These are phyloP conservation scores for Malassezia cuniculi DNA, from an alignment of 1,284 basidiomycete species.

Conservation along the genomic window DNA sequence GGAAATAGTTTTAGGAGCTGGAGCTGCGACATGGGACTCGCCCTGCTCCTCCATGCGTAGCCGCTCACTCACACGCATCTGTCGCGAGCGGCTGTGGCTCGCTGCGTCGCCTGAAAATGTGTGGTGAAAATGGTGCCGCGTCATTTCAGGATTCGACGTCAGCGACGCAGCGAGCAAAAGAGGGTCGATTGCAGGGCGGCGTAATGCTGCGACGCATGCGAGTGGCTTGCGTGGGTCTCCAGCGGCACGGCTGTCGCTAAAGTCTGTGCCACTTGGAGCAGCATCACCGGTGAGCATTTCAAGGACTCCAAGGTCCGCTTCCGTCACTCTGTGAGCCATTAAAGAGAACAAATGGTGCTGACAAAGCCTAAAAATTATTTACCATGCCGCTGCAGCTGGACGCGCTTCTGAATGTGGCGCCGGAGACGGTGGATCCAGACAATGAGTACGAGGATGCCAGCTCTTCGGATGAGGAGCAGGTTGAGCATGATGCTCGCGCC, in stretches of 20 bases:
- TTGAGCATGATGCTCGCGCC: constrained; percentile 17
- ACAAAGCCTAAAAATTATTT: too few species aligned
- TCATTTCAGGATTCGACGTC: constrained; percentile 34
- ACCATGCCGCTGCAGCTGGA: constrained; percentile 11
- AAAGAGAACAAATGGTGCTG: too few species aligned
- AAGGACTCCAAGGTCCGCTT: constrained; percentile 24
- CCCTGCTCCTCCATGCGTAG: constrained; percentile 18
- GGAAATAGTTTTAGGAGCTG: constrained; percentile 16
- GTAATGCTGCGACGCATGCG: constrained; percentile 32
- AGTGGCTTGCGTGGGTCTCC: constrained; percentile 15
- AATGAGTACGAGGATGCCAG: constrained; percentile 13
- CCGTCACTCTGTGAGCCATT: constrained; percentile 12
- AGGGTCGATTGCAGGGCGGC: constrained; percentile 39
- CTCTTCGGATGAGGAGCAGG: constrained; percentile 12
- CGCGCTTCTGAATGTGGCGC: constrained; percentile 9
- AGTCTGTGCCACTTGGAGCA: constrained; percentile 19
- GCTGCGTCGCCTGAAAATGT: constrained; percentile 29
- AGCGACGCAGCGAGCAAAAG: constrained; percentile 38
- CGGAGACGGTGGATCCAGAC: constrained; percentile 12
- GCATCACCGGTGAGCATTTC: constrained; percentile 27
- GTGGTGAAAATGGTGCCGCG: constrained; percentile 40
- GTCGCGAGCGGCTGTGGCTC: too few species aligned
- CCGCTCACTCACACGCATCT: constrained; percentile 5
- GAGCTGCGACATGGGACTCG: constrained; percentile 30
- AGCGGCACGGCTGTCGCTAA: constrained; percentile 9